Evolutionary conservation across 805 yeast species (phyloP).

Genomic region (Wickerhamiella alocasiicola): DNA sequence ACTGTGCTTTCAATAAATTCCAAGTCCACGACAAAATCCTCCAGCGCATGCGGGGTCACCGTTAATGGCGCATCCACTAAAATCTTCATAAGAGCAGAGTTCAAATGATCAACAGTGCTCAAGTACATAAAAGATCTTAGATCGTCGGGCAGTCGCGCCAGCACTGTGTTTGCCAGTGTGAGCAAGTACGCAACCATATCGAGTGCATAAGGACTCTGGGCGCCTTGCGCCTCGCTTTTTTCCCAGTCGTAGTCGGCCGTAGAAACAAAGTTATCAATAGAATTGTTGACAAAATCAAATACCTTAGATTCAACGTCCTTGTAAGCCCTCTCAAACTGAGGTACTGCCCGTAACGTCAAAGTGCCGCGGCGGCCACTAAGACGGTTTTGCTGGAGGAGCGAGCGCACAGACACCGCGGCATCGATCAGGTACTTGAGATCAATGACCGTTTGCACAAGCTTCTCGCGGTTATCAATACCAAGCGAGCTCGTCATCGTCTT

Average conservation of each 20-base stretch:
- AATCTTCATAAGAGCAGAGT: constrained; percentile 54
- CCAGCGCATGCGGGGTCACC: constrained; percentile 48
- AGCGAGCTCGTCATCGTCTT: constrained; percentile 48
- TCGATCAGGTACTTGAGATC: constrained; percentile 76
- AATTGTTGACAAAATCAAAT: constrained; percentile 69
- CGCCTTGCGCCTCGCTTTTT: constrained; percentile 26
- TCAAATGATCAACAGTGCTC: constrained; percentile 75
- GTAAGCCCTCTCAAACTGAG: constrained; percentile 45
- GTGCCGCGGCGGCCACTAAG: constrained; percentile 29
- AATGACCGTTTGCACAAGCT: constrained; percentile 75
- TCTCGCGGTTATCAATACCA: constrained; percentile 70
- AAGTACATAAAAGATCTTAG: constrained; percentile 70
- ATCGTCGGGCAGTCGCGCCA: constrained; percentile 66
- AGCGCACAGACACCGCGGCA: constrained; percentile 55
- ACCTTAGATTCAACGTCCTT: constrained; percentile 67
- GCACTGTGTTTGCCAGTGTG: constrained; percentile 73
- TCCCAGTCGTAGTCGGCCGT: constrained; percentile 81
- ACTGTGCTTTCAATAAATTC: constrained; percentile 51
- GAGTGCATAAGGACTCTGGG: constrained; percentile 61
- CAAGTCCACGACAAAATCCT: constrained; percentile 70
- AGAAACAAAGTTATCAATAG: constrained; percentile 67
- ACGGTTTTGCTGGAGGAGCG: constrained; percentile 30
- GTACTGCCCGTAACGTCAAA: constrained; percentile 40
- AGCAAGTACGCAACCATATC: constrained; percentile 80
- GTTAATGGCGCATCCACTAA: constrained; percentile 37